A percentile compares a stretch with the other conserved stretches of the same genome.
Conservation (phyloP, 2,329 filamentous ascomycete species). For the Aspergillus uvarum region DNA sequence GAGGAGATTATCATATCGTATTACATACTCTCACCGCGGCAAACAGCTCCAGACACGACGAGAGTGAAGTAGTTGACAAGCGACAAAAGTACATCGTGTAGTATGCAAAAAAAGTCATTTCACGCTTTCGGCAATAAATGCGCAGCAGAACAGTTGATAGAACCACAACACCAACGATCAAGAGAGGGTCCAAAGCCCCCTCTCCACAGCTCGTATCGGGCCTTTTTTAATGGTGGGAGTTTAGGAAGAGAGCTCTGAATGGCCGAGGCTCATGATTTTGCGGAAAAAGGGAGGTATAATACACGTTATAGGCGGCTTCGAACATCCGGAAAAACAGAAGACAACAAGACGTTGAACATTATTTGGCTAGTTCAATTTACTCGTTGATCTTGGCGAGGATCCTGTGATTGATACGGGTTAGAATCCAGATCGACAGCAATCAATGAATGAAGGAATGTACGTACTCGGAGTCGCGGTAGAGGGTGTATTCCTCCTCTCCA, state of each 20-base stretch:
- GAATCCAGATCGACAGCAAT: neutral
- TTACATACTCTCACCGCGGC: conserved; percentile 29
- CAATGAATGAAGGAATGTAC: conserved; percentile 41
- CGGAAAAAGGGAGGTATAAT: conserved; percentile 30
- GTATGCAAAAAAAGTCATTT: conserved; percentile 32
- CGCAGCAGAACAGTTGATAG: conserved; percentile 17
- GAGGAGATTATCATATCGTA: conserved; percentile 34
- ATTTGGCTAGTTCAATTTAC: conserved; percentile 52
- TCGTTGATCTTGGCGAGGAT: conserved; percentile 99
- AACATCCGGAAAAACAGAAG: conserved; percentile 19
- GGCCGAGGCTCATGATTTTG: conserved; percentile 31
- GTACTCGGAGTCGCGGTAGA: conserved; percentile 98
- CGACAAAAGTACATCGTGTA: conserved; percentile 35
- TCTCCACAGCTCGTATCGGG: conserved; percentile 4
- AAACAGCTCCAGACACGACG: conserved; percentile 18
- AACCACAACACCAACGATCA: conserved; percentile 5
- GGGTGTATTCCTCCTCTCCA: conserved; percentile 90
- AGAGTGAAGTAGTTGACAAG: conserved; percentile 12
- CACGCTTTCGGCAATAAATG: conserved; percentile 28
- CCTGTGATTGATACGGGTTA: conserved; percentile 50
- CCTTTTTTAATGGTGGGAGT: conserved; percentile 19
- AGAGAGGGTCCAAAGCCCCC: conserved; percentile 3
- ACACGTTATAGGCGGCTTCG: conserved; percentile 27
- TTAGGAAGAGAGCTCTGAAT: conserved; percentile 13
- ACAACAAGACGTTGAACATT: conserved; percentile 13